Conservation (phyloP, 192 early-diverging fungal genomes). For the Allomyces javanicus region DNA sequence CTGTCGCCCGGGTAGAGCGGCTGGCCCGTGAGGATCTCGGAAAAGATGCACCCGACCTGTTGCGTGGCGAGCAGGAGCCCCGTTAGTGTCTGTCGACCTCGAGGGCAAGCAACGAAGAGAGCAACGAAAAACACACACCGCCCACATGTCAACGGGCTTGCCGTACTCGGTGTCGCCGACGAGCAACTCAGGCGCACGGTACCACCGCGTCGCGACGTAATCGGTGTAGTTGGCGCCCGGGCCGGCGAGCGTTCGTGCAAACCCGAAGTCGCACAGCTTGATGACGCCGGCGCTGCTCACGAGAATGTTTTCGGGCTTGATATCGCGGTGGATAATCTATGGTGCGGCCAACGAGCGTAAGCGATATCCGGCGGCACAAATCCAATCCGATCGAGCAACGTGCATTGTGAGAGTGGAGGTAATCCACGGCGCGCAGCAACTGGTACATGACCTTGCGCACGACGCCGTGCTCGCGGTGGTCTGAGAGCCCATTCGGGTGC, state of each 20-base stretch:
- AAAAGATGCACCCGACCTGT: conserved; percentile 98
- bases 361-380: neutral
- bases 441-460: conserved; percentile 47
- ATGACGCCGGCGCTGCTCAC: conserved; percentile 34
- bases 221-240: conserved; percentile 67
- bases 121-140: neutral
- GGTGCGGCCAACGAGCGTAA: neutral
- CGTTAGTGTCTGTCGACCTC: neutral
- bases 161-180: conserved; percentile 44
- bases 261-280: conserved; percentile 45
- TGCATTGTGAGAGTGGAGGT: conserved; percentile 41
- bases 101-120: neutral
- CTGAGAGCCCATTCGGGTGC: conserved; percentile 30
- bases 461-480: conserved; percentile 15
- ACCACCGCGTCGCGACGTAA: conserved; percentile 99
- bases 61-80: conserved; percentile 58
- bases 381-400: conserved; percentile 1
- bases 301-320: conserved; percentile 46
- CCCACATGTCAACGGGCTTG: conserved; percentile 5
- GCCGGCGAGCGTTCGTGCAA: conserved; percentile 38
- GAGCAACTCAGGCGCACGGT: conserved; percentile 94
- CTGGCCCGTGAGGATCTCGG: conserved; percentile 80
- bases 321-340: conserved; percentile 41
- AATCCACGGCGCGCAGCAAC: conserved; percentile 41
- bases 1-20: conserved; percentile 67